A percentile compares a stretch with the other conserved stretches of the same genome.
Conservation (phyloP, 805 yeast genomes). For the Yueomyces sinensis region DNA sequence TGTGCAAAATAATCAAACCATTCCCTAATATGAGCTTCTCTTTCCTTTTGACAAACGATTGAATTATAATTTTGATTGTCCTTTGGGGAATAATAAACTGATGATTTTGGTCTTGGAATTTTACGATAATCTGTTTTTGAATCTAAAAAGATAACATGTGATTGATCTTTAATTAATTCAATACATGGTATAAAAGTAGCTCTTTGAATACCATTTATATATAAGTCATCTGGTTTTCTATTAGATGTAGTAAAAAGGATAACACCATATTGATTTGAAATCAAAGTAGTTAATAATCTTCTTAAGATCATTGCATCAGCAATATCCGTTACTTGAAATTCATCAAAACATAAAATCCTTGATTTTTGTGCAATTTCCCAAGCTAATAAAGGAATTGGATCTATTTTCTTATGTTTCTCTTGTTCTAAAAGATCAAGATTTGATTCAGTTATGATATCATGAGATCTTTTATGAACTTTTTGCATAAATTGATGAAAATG, state of each 20-base stretch:
- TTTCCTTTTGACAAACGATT: constrained; percentile 31
- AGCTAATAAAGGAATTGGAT: constrained; percentile 74
- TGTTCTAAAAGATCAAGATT: constrained; percentile 26
- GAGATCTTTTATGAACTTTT: constrained; percentile 74
- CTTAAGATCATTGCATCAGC: constrained; percentile 97
- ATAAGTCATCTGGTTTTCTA: constrained; percentile 87
- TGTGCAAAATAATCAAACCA: constrained; percentile 79
- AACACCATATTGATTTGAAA: constrained; percentile 68
- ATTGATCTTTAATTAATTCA: constrained; percentile 54
- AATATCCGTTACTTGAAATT: constrained; percentile 95
- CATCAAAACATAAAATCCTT: constrained; percentile 85
- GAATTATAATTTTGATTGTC: constrained; percentile 46
- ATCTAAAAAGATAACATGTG: constrained; percentile 66
- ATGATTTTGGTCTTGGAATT: constrained; percentile 67
- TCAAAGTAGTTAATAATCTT: constrained; percentile 50
- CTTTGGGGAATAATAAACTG: constrained; percentile 65
- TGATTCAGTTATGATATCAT: constrained; percentile 52
- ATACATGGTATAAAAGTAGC: constrained; percentile 89
- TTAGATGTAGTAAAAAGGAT: constrained; percentile 88
- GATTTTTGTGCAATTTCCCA: constrained; percentile 66
- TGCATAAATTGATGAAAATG: constrained; percentile 99
- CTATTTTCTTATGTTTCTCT: constrained; percentile 40
- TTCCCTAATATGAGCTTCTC: constrained; percentile 40
- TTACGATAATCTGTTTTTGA: constrained; percentile 93
- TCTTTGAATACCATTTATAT: constrained; percentile 88